A percentile compares a stretch with the other conserved stretches of the same genome.
Evolutionary conservation across 1,284 basidiomycete genomes (phyloP).

Genomic region (Sanghuangporus sanghuang): DNA sequence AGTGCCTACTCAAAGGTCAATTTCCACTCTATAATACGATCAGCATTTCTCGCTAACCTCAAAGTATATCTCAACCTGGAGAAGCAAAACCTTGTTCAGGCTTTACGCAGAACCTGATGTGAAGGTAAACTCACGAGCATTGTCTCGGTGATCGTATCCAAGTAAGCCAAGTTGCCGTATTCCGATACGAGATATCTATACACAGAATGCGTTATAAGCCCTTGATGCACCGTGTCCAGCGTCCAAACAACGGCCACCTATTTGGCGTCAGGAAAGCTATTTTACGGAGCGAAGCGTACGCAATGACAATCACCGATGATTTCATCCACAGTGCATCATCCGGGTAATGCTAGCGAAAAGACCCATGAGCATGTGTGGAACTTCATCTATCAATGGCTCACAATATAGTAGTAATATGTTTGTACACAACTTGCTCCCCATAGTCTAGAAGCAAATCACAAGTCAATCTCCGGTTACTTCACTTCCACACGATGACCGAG

Average conservation of each 20-base stretch:
- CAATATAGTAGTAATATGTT: slow-evolving; percentile 15
- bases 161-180: slow-evolving; percentile 12
- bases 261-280: not conserved
- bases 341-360: slow-evolving; percentile 4
- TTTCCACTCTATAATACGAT: not conserved
- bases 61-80: slow-evolving; percentile 6
- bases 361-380: too few species aligned
- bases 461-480: not conserved
- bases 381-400: not conserved
- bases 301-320: not conserved
- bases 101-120: not conserved
- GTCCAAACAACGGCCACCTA: slow-evolving; percentile 13
- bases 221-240: slow-evolving; percentile 17
- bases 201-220: slow-evolving; percentile 15
- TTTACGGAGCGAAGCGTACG: not conserved
- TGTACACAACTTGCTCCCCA: slow-evolving; percentile 7
- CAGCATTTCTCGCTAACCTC: not conserved
- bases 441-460: not conserved
- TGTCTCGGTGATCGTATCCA: slow-evolving; percentile 8
- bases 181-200: slow-evolving; percentile 18
- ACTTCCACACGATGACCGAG: not conserved
- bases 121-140: slow-evolving; percentile 8
- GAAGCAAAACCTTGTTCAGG: not conserved
- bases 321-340: slow-evolving; percentile 13
- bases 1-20: not conserved